These are phyloP conservation scores for Aegilops speltoides DNA, from an alignment of 176 grass and related monocot species.

Conservation along the genomic window DNA sequence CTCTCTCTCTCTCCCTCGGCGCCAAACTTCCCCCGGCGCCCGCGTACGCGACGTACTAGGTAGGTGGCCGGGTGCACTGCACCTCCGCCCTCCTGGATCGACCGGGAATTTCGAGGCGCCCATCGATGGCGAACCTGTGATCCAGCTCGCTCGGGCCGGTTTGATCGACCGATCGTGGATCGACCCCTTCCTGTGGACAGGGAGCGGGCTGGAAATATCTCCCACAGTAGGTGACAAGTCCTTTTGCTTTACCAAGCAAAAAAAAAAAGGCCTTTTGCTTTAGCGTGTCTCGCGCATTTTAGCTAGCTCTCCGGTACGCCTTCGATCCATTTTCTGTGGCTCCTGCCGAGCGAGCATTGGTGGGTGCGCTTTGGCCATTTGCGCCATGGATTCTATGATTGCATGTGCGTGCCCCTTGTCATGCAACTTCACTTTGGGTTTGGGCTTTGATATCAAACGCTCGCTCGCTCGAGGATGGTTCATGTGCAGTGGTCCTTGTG, in stretches of 20 bases:
- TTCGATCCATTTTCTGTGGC: slow-evolving; percentile 26
- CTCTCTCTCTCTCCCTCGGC: neutral
- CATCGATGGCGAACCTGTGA: slow-evolving; percentile 17
- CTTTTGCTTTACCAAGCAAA: slow-evolving; percentile 16
- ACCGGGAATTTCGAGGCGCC: neutral
- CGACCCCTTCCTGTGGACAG: neutral
- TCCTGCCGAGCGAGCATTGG: no score
- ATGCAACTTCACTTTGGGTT: neutral
- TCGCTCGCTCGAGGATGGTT: no score
- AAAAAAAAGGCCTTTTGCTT: slow-evolving; percentile 31
- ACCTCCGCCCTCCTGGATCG: neutral
- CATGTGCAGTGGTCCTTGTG: neutral
- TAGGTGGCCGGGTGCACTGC: neutral
- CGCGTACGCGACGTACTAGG: neutral
- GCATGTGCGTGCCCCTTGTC: neutral
- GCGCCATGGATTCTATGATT: slow-evolving; percentile 32
- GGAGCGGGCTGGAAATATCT: slow-evolving; percentile 41
- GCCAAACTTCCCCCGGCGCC: neutral
- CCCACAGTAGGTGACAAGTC: slow-evolving; percentile 36
- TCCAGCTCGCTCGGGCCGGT: neutral
- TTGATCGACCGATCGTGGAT: neutral
- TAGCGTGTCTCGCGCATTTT: neutral
- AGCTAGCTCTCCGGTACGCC: no score
- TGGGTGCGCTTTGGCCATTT: neutral
- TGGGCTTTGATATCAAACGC: neutral